phyloP scores from a whole-genome alignment of 768 basidiomycete genomes.

The Tricholomella constricta region DNA sequence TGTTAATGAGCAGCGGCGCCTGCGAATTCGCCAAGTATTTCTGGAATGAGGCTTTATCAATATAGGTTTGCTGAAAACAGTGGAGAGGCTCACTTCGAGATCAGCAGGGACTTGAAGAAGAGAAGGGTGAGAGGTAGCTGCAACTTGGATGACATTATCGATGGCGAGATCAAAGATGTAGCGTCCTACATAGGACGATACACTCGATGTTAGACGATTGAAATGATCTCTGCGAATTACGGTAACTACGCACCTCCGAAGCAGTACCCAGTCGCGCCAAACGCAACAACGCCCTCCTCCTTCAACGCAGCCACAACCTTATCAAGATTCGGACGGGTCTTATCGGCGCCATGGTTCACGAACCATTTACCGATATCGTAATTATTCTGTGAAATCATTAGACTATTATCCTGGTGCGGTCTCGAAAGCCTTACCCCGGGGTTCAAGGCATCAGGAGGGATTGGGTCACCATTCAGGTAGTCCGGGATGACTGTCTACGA shows the following conservation, averaged over 20 bases:
- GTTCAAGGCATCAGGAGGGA: constrained; percentile 37
- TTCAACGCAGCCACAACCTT: constrained; percentile 60
- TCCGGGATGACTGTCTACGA: constrained; percentile 41
- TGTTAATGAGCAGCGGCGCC: constrained; percentile 49
- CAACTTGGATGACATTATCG: constrained; percentile 49
- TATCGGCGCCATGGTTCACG: constrained; percentile 35
- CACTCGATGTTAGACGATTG: neutral
- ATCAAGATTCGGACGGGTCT: constrained; percentile 53
- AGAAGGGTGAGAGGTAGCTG: constrained; percentile 61
- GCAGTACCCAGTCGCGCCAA: constrained; percentile 72
- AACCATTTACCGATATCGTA: constrained; percentile 50
- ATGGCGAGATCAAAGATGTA: constrained; percentile 66
- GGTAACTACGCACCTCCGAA: constrained; percentile 56
- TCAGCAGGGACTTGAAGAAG: constrained; percentile 60
- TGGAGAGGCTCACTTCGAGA: constrained; percentile 47
- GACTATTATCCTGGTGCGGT: neutral
- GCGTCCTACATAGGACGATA: constrained; percentile 36
- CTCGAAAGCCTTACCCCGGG: constrained; percentile 26
- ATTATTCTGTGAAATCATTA: constrained; percentile 14
- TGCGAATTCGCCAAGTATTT: constrained; percentile 47
- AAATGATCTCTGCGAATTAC: too few relatives aligned
- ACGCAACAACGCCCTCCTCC: constrained; percentile 54
- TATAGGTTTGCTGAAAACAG: neutral
- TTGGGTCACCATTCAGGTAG: constrained; percentile 43
- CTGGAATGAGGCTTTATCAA: constrained; percentile 30